Base-by-base conservation (phyloP, 1,284 basidiomycete genomes). In the Marasmius sp. region DNA sequence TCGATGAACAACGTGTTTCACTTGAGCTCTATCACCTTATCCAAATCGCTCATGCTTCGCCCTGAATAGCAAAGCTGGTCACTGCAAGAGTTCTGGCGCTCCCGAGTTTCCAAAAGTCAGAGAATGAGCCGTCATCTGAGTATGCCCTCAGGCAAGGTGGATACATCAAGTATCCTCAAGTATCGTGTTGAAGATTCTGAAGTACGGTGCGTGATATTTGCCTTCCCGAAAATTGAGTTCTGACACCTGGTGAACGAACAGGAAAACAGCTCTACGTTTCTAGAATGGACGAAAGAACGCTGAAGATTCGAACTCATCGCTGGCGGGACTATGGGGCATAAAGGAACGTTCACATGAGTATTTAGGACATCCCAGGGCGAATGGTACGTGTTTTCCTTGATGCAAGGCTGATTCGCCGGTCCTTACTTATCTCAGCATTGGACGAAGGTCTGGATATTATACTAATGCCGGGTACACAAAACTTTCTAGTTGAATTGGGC, bases 201-300 rank as follows among this genome's bases (percentile, higher is more conserved):
- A 73, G 50, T 70, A 77, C 36, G n/a, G 87, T 86, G 64, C 45
- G 77, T 63, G 59, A 50, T 6, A 20, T 38, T 47, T 61, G 16
- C 45, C 36, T 52, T 48, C n/a, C n/a, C 37, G 54, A 18, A 12
- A 50, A 51, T 60, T 39, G 47, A 41, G 16, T 27, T n/a, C 43
- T 43, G n/a, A 49, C 43, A 16, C 18, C 2, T 58, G 55, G 34
- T 62, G 36, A 57, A 48, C 57, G 20, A n/a, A 18, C 65, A 91
- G 91, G 81, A 2, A 91, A 91, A 69, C 78, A 73, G 1, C 71
- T 93, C 1, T 92, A 84, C 69, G 85, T 92, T n/a, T 91, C 91
- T 4, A 89, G 81, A 68, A 83, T 91, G 56, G 76, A 77, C 65
- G 61, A 72, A 38, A 70, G 76, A 1, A 78, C 60, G 71, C 78